Percentiles rank a stretch among this genome's conserved stretches.
These are phyloP conservation scores for Solanum bulbocastanum DNA, from an alignment of 257 asterid species.

Conservation along the genomic window DNA sequence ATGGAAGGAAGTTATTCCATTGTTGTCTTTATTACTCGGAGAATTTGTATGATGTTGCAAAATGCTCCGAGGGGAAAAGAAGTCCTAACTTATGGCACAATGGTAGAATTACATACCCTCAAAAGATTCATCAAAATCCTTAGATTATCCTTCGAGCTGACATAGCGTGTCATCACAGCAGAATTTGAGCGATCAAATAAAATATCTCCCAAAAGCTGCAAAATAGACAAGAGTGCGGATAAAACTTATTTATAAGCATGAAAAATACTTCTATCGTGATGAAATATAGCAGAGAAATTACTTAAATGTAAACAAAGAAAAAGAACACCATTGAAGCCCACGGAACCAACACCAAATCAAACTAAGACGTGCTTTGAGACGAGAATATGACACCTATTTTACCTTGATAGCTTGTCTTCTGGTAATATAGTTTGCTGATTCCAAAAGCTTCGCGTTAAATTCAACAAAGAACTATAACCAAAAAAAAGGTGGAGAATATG, in stretches of 20 bases:
- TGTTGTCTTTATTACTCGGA: neutral
- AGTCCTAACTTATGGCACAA: neutral
- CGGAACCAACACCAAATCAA: neutral
- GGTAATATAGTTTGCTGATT: slow-evolving; percentile 78
- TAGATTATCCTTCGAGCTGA: slow-evolving; percentile 60
- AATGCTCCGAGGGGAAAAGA: neutral
- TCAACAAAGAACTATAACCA: slow-evolving; percentile 62
- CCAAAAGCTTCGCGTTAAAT: slow-evolving; percentile 78
- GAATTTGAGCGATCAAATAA: slow-evolving; percentile 84
- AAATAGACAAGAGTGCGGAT: neutral
- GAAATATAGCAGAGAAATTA: neutral
- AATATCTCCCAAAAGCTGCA: slow-evolving; percentile 83
- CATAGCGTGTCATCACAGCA: slow-evolving; percentile 69
- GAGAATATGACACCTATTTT: neutral
- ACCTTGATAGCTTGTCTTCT: slow-evolving; percentile 88
- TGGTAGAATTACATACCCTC: slow-evolving; percentile 39
- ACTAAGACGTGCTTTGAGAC: neutral
- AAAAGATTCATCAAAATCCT: slow-evolving; percentile 57
- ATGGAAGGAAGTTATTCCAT: neutral
- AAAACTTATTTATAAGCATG: neutral
- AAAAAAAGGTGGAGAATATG: neutral
- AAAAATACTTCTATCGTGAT: neutral
- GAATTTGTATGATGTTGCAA: neutral
- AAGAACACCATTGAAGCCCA: neutral
- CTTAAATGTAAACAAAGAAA: neutral